phyloP scores from a whole-genome alignment of 345 rosid genomes.

The Dovyalis caffra region DNA sequence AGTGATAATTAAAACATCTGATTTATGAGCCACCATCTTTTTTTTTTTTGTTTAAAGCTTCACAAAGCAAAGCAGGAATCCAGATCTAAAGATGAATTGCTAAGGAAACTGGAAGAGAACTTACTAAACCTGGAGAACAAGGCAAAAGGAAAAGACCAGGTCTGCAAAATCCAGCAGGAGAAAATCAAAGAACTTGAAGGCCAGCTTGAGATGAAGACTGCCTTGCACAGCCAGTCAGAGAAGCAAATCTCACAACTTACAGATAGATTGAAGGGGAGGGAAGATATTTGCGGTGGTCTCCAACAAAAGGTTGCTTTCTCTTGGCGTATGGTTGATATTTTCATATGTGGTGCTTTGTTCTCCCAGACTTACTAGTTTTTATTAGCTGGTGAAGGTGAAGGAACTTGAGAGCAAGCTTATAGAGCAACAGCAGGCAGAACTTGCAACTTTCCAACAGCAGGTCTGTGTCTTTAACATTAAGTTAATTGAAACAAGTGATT shows the following conservation, averaged over 20 bases:
- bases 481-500: background rate
- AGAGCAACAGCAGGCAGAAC: constrained; percentile 59
- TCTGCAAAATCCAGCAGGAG: constrained; percentile 58
- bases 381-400: constrained; percentile 46
- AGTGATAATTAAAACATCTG: background rate
- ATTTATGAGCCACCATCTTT: too few relatives aligned
- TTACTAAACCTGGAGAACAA: constrained; percentile 68
- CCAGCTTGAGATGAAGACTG: constrained; percentile 53
- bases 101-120: constrained; percentile 75
- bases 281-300: constrained; percentile 59
- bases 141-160: constrained; percentile 63
- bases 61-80: constrained; percentile 80
- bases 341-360: background rate
- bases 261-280: constrained; percentile 66
- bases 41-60: constrained; percentile 38
- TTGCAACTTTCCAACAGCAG: constrained; percentile 52
- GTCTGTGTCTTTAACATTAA: constrained; percentile 25
- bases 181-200: constrained; percentile 83
- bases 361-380: constrained; percentile 22
- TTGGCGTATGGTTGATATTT: background rate
- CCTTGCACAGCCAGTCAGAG: constrained; percentile 53
- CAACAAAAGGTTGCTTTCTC: constrained; percentile 62
- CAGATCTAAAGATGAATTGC: constrained; percentile 72
- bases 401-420: constrained; percentile 69
- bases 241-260: constrained; percentile 58